Base-by-base conservation (phyloP, 2,329 filamentous ascomycete species). In the Cercospora sp. region DNA sequence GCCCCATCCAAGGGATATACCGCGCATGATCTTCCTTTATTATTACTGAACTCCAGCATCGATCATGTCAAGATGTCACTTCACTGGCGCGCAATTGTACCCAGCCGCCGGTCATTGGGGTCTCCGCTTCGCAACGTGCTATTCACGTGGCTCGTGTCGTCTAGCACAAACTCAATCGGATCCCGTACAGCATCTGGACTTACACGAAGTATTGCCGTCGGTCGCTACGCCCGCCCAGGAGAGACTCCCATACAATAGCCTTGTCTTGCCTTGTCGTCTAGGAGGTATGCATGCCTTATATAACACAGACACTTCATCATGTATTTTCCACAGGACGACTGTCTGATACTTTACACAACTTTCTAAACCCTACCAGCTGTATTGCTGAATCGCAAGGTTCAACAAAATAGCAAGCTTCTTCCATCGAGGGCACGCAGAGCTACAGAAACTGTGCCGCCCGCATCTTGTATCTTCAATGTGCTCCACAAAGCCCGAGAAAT, bases 81-180 rank as follows among this genome's bases (percentile, higher is more conserved):
- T n/a, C n/a, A n/a, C n/a, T n/a, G n/a, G n/a, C n/a, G n/a, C n/a
- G n/a, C n/a, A n/a, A n/a, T n/a, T n/a, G n/a, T n/a, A n/a, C n/a
- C 26, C 30, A 33, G 28, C 55, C 16, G 23, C 53, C 53, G 1
- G 53, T 4, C 28, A 9, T n/a, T 9, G 23, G 23, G 16, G 23
- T 28, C 23, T 53, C 23, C n/a, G n/a, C n/a, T n/a, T n/a, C n/a
- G n/a, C n/a, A n/a, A n/a, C n/a, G n/a, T n/a, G n/a, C n/a, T n/a
- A n/a, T n/a, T n/a, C n/a, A n/a, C n/a, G n/a, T n/a, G n/a, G n/a
- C n/a, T n/a, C n/a, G n/a, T n/a, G n/a, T 28, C 55, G 30, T 31
- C 53, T 57, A 23, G 53, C 53, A 57, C 23, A 59, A 59, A 59
- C 55, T 59, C 55, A 59, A 59, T 59, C 28, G 28, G 5, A 12